Base-by-base conservation (phyloP, 75 land plant genomes). In the Selaginella moellendorffii region DNA sequence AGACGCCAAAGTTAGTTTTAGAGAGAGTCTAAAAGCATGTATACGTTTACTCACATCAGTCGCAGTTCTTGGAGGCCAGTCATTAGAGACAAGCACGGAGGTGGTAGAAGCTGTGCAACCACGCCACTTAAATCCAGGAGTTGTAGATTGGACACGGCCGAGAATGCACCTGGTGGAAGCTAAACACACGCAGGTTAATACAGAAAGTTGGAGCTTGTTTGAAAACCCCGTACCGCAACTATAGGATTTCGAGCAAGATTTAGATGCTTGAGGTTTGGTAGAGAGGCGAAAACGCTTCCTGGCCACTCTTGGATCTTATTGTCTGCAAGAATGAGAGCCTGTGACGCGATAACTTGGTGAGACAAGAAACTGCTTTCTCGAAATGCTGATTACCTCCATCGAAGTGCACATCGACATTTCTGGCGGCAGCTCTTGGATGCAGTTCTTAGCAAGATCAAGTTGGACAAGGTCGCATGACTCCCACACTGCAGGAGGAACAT, bases 231-330 rank as follows among this genome's bases (percentile, higher is more conserved):
- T 66, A 92, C 97, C 90, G 85, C 72, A 63, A 46, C 24, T 29
- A 93, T 73, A 0, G 76, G 87, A 76, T 93, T 93, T 46, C 67
- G 65, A 67, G 92, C 87, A 68, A 88, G 66, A 74, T 82, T 80
- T 70, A 93, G 72, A 65, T 86, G 78, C 24, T 62, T 54, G 29
- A 93, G 90, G 66, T 69, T 76, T 25, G 85, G 67, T 27, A 93
- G 77, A 30, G 81, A 71, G 26, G 73, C 70, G 18, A 88, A 68
- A 14, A 85, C 68, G 67, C 68, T 63, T 12, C 72, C 84, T 54
- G 90, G 98, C 98, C 97, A 92, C 18, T 79, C 83, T 46, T 76
- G 76, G 42, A 92, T 77, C 75, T 77, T 92, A 73, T 92, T 92
- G 60, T 81, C 69, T 26, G 89, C 80, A 26, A 92, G 72, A 30